These are phyloP conservation scores for Antrodiella citrinella DNA, from an alignment of 768 basidiomycete species.

Conservation along the genomic window DNA sequence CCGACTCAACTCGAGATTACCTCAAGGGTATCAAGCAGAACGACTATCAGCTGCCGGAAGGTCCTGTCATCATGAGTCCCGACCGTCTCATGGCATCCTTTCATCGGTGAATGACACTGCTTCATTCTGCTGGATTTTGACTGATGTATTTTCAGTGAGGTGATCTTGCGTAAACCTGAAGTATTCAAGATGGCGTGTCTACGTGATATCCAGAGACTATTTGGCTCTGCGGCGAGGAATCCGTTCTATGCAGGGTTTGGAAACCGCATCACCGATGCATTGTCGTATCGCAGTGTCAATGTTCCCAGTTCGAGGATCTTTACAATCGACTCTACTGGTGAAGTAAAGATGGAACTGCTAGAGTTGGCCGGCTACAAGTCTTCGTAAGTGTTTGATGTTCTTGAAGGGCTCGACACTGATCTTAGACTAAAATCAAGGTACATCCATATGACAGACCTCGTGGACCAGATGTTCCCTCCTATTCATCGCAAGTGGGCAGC, in stretches of 20 bases:
- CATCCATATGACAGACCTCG: slow-evolving; percentile 98
- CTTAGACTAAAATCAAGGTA: slow-evolving; percentile 43
- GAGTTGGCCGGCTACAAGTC: slow-evolving; percentile 96
- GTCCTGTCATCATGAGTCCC: slow-evolving; percentile 98
- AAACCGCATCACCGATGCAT: slow-evolving; percentile 94
- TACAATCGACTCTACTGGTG: slow-evolving; percentile 90
- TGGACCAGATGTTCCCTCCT: slow-evolving; percentile 98
- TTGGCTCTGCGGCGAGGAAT: slow-evolving; percentile 60
- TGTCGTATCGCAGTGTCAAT: slow-evolving; percentile 95
- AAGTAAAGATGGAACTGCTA: slow-evolving; percentile 95
- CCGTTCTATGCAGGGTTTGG: slow-evolving; percentile 98
- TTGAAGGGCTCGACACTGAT: no score
- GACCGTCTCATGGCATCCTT: slow-evolving; percentile 90
- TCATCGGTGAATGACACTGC: slow-evolving; percentile 59
- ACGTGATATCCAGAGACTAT: slow-evolving; percentile 87
- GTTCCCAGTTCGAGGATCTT: slow-evolving; percentile 93
- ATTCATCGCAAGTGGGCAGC: slow-evolving; percentile 83
- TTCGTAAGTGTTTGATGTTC: slow-evolving; percentile 45
- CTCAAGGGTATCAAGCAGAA: slow-evolving; percentile 93
- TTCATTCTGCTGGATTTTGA: neutral
- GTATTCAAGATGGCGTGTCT: slow-evolving; percentile 99
- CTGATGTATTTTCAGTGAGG: slow-evolving; percentile 54
- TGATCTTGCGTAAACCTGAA: slow-evolving; percentile 98
- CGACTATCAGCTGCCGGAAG: slow-evolving; percentile 93
- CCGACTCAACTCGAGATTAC: slow-evolving; percentile 93